Percentiles rank a stretch among this genome's conserved stretches.
Evolutionary conservation across 805 yeast genomes (phyloP).

Genomic region (Metschnikowia kofuensis): DNA sequence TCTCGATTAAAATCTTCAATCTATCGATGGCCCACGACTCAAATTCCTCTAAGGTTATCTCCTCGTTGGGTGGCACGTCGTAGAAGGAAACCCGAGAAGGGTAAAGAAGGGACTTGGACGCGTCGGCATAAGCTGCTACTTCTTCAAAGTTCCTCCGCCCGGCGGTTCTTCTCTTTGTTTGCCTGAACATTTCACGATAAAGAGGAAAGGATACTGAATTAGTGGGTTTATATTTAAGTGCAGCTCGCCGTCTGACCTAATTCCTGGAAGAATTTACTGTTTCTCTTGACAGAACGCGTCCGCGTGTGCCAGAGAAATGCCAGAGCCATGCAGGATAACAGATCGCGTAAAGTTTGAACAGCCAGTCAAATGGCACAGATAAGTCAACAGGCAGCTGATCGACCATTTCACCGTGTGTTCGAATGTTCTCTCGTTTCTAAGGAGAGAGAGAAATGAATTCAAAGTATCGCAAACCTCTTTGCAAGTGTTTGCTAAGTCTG

Average conservation of each 20-base stretch:
- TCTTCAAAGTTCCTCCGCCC: constrained; percentile 66
- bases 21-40: constrained; percentile 96
- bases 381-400: neutral
- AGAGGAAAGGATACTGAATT: too few species aligned
- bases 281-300: neutral
- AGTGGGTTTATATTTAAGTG: neutral
- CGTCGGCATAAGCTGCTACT: constrained; percentile 25
- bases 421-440: too few species aligned
- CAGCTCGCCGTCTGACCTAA: neutral
- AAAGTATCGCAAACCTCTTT: too few species aligned
- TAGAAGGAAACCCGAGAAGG: constrained; percentile 72
- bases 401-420: neutral
- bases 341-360: neutral
- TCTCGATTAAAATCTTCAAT: constrained; percentile 74
- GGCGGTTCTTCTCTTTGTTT: constrained; percentile 68
- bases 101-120: constrained; percentile 38
- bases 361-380: neutral
- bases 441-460: too few species aligned
- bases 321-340: neutral
- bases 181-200: constrained; percentile 55
- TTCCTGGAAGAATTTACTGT: neutral
- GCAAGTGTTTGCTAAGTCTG: too few species aligned
- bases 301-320: neutral
- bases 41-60: constrained; percentile 87
- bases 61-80: constrained; percentile 71